Evolutionary conservation across 495 filamentous ascomycete species (phyloP), one percentile per base, ranked within the genome.

Genomic region (Penicillium soppii): DNA sequence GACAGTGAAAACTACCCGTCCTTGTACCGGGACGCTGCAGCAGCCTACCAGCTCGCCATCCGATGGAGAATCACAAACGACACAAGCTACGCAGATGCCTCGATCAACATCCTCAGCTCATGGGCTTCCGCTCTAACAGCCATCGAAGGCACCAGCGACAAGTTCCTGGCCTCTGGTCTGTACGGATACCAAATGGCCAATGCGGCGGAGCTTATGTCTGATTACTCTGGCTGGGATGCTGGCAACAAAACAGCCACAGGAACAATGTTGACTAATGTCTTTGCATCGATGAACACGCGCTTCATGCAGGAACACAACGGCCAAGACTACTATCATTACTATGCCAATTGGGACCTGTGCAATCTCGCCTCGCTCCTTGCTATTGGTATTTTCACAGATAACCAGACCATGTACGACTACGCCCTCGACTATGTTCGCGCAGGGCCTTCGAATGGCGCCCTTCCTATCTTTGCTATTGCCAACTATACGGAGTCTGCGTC

Each of bases 101-200:
- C 65, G 0, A 60, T 63, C 17, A 57, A 43, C 16, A 71, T 75
- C 43, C 59, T 78, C 13, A 62, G 67, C 39, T 66, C 62, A 6
- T 78, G 74, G 74, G 56, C 56, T 4, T 47, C 51, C 6, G 75
- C 70, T 3, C 47, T 78, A 10, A 68, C 49, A 3, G 29, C 15
- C 1, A 63, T 77, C 40, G 29, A 44, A 36, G 74, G 74, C 3
- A 67, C 35, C 27, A 52, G 54, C 9, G 73, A 77, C 43, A 63
- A 54, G 23, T 73, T 61, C 53, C 68, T 78, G 12, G 72, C 73
- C 0, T 54, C 71, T 1, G 75, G 72, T 2, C 47, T 77, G 10
- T 73, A 78, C 41, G 74, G 75, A 2, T 77, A 76, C 47, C 53
- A 77, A 47, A 52, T 78, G 17, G 72, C 75, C 15, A 78, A 77